Conservation (phyloP, 768 basidiomycete species). For the Trametes cinnabarina region DNA sequence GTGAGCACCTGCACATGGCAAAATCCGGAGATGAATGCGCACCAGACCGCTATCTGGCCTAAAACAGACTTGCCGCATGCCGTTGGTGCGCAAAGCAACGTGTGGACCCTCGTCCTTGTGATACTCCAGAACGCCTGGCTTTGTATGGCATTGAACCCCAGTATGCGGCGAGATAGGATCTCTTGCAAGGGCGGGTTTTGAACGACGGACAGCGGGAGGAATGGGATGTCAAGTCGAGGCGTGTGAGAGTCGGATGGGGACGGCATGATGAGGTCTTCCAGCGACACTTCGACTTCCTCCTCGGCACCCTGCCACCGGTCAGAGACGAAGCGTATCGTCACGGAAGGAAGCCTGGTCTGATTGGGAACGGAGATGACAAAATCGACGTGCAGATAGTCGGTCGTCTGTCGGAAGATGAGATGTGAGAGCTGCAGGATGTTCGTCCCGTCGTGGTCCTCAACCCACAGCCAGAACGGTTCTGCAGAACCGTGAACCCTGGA, state of each 20-base stretch:
- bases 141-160: conserved; percentile 80
- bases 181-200: conserved; percentile 45
- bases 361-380: conserved; percentile 78
- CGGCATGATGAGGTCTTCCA: conserved; percentile 81
- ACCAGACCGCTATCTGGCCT: conserved; percentile 69
- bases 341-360: conserved; percentile 54
- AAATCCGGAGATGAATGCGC: conserved; percentile 24
- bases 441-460: conserved; percentile 82
- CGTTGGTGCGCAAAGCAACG: conserved; percentile 74
- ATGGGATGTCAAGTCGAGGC: conserved; percentile 69
- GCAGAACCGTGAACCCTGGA: conserved; percentile 64
- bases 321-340: conserved; percentile 79
- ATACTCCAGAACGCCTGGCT: conserved; percentile 87
- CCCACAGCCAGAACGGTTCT: conserved; percentile 96
- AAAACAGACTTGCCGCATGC: conserved; percentile 80
- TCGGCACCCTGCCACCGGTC: conserved; percentile 95
- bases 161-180: conserved; percentile 45
- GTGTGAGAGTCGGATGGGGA: conserved; percentile 52
- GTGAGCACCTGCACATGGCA: conserved; percentile 18
- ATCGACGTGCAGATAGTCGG: conserved; percentile 57
- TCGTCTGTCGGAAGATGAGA: conserved; percentile 67
- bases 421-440: conserved; percentile 80
- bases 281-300: conserved; percentile 58
- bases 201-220: conserved; percentile 58
- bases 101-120: conserved; percentile 62